These are phyloP conservation scores for Zasmidium cellare DNA, from an alignment of 2,329 filamentous ascomycete genomes.

Conservation along the genomic window DNA sequence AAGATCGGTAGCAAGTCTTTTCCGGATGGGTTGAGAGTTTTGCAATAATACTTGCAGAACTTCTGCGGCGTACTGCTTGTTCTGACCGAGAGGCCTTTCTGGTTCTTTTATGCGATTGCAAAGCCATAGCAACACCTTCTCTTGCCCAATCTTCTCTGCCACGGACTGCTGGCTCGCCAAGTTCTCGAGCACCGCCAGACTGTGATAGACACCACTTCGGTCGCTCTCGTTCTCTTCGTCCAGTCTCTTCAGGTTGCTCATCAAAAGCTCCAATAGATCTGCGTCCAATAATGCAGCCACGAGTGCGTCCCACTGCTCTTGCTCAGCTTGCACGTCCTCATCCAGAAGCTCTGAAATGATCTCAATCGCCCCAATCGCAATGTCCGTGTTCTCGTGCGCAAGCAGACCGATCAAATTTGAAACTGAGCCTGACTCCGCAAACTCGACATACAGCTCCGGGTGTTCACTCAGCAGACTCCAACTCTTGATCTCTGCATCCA, in stretches of 20 bases:
- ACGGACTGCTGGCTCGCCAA: conserved; percentile 70
- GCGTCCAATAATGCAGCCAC: conserved; percentile 63
- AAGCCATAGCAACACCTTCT: conserved; percentile 76
- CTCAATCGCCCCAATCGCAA: conserved; percentile 87
- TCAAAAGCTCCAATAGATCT: conserved; percentile 71
- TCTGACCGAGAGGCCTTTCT: conserved; percentile 74
- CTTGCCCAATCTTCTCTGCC: conserved; percentile 69
- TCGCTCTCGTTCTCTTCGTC: conserved; percentile 74
- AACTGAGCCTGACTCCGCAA: conserved; percentile 68
- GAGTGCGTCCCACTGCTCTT: conserved; percentile 76
- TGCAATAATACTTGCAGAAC: conserved; percentile 87
- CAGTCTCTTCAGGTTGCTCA: conserved; percentile 76
- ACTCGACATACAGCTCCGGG: conserved; percentile 76
- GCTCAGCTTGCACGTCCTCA: conserved; percentile 81
- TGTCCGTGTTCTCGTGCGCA: conserved; percentile 95
- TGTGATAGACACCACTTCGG: conserved; percentile 81
- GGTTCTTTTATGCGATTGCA: conserved; percentile 68
- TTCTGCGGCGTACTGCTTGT: conserved; percentile 94
- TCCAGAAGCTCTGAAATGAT: conserved; percentile 89
- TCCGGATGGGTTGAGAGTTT: conserved; percentile 66
- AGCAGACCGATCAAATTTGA: conserved; percentile 76
- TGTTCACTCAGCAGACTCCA: conserved; percentile 87
- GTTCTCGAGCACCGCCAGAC: conserved; percentile 79
- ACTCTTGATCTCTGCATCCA: conserved; percentile 84
- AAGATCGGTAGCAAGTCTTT: conserved; percentile 53